These are phyloP conservation scores for Aspergillus hancockii DNA, from an alignment of 495 filamentous ascomycete genomes.

Conservation along the genomic window DNA sequence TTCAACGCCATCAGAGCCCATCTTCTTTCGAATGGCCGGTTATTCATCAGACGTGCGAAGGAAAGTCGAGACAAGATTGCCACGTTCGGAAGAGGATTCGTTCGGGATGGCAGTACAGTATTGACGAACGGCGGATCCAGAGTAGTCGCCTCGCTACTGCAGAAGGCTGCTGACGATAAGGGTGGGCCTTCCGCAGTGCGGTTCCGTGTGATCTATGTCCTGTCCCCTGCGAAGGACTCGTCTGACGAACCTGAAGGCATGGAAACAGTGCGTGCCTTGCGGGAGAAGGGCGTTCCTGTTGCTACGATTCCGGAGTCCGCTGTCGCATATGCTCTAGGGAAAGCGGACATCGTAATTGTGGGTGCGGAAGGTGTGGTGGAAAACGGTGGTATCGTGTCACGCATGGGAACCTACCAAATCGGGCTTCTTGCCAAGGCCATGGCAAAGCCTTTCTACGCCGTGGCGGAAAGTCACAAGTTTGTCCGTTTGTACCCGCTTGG, in stretches of 20 bases:
- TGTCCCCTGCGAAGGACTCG: conserved; percentile 36
- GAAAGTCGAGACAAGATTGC: conserved; percentile 81
- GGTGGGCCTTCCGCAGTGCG: conserved; percentile 56
- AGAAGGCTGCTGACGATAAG: conserved; percentile 67
- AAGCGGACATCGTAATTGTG: conserved; percentile 78
- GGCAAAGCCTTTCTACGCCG: conserved; percentile 83
- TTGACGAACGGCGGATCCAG: conserved; percentile 86
- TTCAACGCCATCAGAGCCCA: conserved; percentile 83
- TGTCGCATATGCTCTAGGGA: conserved; percentile 81
- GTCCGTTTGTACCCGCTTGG: conserved; percentile 77
- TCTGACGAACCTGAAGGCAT: conserved; percentile 56
- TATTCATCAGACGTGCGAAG: conserved; percentile 88
- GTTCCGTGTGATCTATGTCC: conserved; percentile 86
- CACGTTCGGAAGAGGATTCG: conserved; percentile 69
- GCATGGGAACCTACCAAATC: conserved; percentile 91
- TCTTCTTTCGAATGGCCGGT: conserved; percentile 75
- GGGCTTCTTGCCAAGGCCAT: conserved; percentile 76
- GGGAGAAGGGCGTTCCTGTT: conserved; percentile 74
- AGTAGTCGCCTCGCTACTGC: conserved; percentile 75
- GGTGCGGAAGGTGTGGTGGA: conserved; percentile 94
- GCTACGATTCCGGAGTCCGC: conserved; percentile 80
- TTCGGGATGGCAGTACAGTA: conserved; percentile 74
- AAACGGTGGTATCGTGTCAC: conserved; percentile 87
- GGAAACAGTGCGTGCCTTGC: conserved; percentile 64
- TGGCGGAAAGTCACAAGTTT: conserved; percentile 94